These are phyloP conservation scores for Epichloe aotearoae DNA, from an alignment of 2,329 filamentous ascomycete species.

Conservation along the genomic window DNA sequence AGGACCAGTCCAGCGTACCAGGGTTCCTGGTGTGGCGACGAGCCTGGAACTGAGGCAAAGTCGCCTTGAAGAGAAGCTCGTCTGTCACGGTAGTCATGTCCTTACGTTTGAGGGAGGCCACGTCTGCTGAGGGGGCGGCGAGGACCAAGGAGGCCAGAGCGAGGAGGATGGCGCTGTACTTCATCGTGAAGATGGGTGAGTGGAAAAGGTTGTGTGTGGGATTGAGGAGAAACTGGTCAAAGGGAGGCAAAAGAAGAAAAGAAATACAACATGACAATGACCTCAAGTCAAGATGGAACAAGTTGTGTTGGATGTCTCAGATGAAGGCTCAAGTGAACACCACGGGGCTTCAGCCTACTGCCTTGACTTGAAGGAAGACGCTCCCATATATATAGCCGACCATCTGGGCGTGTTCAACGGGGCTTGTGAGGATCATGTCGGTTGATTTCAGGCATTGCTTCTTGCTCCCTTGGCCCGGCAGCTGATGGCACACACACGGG, in stretches of 20 bases:
- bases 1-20: constrained; percentile 24
- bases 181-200: constrained; percentile 15
- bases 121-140: constrained; percentile 10
- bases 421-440: background rate
- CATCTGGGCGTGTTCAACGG: background rate
- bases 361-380: background rate
- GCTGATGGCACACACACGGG: background rate
- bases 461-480: background rate
- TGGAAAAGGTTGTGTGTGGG: background rate
- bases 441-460: background rate
- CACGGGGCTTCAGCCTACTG: background rate
- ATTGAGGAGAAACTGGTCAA: background rate
- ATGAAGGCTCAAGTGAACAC: background rate
- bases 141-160: constrained; percentile 12
- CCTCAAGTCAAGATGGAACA: background rate
- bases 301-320: background rate
- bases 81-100: constrained; percentile 26
- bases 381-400: background rate
- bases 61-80: constrained; percentile 29
- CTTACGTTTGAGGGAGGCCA: constrained; percentile 9
- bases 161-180: constrained; percentile 14
- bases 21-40: constrained; percentile 28
- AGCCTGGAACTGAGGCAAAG: constrained; percentile 27
- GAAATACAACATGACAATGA: background rate
- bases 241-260: no score